phyloP scores from a whole-genome alignment of 495 filamentous ascomycete species.

The Zalerion maritima region DNA sequence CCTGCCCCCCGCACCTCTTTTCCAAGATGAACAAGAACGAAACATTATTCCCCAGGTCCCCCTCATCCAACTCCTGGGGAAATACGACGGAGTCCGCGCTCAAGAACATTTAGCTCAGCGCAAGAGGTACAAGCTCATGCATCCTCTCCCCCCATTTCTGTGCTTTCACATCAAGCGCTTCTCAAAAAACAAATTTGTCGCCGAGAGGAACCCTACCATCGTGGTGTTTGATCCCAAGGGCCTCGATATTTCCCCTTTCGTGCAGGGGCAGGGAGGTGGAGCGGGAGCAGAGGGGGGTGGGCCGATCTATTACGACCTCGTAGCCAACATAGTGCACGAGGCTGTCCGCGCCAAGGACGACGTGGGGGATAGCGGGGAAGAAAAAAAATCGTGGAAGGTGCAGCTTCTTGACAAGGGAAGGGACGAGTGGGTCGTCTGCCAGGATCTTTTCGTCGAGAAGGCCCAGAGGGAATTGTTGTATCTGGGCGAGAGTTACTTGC shows the following conservation, averaged over 20 bases:
- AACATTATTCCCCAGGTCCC: conserved; percentile 97
- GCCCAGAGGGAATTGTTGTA: conserved; percentile 77
- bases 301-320: conserved; percentile 89
- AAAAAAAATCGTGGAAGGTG: conserved; percentile 69
- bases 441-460: conserved; percentile 86
- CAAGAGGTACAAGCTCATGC: conserved; percentile 76
- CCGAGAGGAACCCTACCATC: conserved; percentile 93
- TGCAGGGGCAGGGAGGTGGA: conserved; percentile 38
- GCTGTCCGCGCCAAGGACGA: conserved; percentile 63
- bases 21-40: conserved; percentile 77
- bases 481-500: conserved; percentile 82
- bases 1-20: conserved; percentile 84
- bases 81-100: conserved; percentile 81
- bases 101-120: conserved; percentile 81
- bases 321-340: conserved; percentile 90
- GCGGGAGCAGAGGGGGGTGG: conserved; percentile 48
- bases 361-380: conserved; percentile 64
- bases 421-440: conserved; percentile 81
- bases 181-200: conserved; percentile 86
- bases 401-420: conserved; percentile 46
- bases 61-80: conserved; percentile 72
- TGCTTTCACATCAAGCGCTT: conserved; percentile 97
- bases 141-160: conserved; percentile 83
- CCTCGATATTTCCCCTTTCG: conserved; percentile 79
- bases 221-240: conserved; percentile 79